Evolutionary conservation across 768 basidiomycete genomes (phyloP).

Genomic region (Kwoniella newhampshirensis): DNA sequence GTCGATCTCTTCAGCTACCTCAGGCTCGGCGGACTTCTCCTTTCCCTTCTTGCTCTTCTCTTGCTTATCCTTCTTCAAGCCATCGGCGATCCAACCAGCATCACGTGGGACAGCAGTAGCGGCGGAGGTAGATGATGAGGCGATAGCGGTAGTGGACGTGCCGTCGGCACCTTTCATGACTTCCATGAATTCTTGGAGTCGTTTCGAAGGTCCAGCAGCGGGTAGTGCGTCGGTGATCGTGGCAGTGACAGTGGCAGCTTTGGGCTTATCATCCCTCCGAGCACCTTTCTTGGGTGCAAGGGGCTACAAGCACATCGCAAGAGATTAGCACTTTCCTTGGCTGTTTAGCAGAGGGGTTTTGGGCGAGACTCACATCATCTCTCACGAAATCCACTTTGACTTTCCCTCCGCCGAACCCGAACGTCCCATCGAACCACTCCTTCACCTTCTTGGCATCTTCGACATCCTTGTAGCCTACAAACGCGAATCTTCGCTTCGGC

Average conservation of each 20-base stretch:
- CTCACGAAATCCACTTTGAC: constrained; percentile 69
- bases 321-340: no score
- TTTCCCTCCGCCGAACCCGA: constrained; percentile 69
- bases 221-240: constrained; percentile 4
- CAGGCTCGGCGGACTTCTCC: constrained; percentile 18
- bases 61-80: constrained; percentile 15
- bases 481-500: constrained; percentile 80
- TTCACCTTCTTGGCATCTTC: constrained; percentile 71
- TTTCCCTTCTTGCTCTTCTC: constrained; percentile 29
- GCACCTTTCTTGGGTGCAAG: constrained; percentile 17
- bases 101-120: constrained; percentile 39
- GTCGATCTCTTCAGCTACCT: constrained; percentile 37
- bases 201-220: constrained; percentile 51
- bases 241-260: constrained; percentile 2
- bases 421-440: constrained; percentile 82
- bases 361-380: constrained; percentile 61
- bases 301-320: constrained; percentile 29
- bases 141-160: constrained; percentile 23
- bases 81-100: constrained; percentile 38
- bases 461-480: constrained; percentile 82
- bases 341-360: no score
- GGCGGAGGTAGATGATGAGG: constrained; percentile 7
- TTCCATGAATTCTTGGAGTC: constrained; percentile 68
- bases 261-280: background rate
- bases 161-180: constrained; percentile 63